Base-by-base conservation (phyloP, 2,329 filamentous ascomycete genomes). In the Cucurbitaria berberidis region DNA sequence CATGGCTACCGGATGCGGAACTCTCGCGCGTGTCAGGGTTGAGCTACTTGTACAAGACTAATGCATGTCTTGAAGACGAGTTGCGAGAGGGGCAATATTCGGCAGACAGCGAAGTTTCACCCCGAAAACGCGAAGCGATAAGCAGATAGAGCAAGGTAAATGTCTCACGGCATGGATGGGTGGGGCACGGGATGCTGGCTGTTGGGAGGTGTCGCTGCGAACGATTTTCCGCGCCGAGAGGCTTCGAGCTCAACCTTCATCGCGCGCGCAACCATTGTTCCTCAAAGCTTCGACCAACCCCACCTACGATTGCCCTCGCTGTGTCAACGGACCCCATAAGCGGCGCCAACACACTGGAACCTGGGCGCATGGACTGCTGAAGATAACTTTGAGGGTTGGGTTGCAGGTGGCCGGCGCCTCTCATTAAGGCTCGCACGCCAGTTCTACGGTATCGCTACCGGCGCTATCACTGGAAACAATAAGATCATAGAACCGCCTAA, bases 1-100 rank as follows among this genome's bases (percentile, higher is more conserved):
- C 79, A 82, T 82, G 62, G 22, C 51, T 70, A 64, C 59, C 63
- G 55, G 60, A 67, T 70, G 64, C 60, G 64, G 65, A 63, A 57
- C 56, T 53, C 57, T 61, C 50, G 60, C 57, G 60, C 56, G 56
- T 57, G 62, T 69, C 62, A 66, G 60, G 62, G 62, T 50, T 56
- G 45, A 36, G 56, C 53, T 45, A 58, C 53, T 57, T 58, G 64
- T 48, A 56, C 64, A 46, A 22, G 51, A 46, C 54, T 53, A 55
- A 61, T 51, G 58, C 70, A 74, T 73, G 48, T 67, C 69, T 70
- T 68, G 56, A 42, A 18, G 39, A 36, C 22, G 36, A 48, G 41
- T 21, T 36, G 48, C 41, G n/a, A 29, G 48, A 41, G 41, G 40
- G 42, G 26, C 35, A 27, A 38, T 45, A 30, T 55, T 13, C 21